phyloP scores from a whole-genome alignment of 306 rosid species.

The Vigna radiata region DNA sequence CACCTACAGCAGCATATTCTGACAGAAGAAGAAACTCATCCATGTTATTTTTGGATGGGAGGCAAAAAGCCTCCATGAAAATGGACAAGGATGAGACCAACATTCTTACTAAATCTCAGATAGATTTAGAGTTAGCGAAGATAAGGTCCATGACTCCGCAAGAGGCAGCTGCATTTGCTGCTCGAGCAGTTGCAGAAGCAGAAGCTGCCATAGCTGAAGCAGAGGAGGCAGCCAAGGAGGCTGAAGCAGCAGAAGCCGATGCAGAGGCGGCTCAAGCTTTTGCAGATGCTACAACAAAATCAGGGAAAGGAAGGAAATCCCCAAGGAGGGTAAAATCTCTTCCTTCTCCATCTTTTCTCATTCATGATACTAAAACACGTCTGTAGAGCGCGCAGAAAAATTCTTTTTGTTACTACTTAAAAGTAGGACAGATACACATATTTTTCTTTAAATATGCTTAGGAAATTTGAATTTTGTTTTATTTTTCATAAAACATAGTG shows the following conservation, averaged over 20 bases:
- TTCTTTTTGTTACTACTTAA: constrained; percentile 23
- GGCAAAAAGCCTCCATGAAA: constrained; percentile 61
- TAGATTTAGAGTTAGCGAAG: constrained; percentile 76
- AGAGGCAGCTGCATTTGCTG: constrained; percentile 88
- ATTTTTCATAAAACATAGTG: constrained; percentile 13
- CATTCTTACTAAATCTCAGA: constrained; percentile 65
- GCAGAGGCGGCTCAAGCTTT: constrained; percentile 85
- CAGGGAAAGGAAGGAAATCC: constrained; percentile 63
- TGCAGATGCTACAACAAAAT: constrained; percentile 80
- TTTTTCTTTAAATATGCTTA: constrained; percentile 21
- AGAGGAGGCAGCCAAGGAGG: constrained; percentile 88
- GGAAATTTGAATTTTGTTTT: constrained; percentile 21
- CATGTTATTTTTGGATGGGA: constrained; percentile 58
- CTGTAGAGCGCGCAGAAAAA: not conserved
- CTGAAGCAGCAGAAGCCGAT: constrained; percentile 96
- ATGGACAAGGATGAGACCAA: constrained; percentile 58
- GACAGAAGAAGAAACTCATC: constrained; percentile 67
- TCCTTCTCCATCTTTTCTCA: not conserved
- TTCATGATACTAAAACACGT: constrained; percentile 15
- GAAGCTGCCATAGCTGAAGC: constrained; percentile 94
- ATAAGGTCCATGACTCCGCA: constrained; percentile 78
- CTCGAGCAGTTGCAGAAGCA: constrained; percentile 88
- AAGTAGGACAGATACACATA: not conserved
- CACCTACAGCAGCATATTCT: constrained; percentile 54
- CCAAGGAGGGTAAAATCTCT: constrained; percentile 71